These are phyloP conservation scores for Erythrophleum fordii DNA, from an alignment of 306 rosid species.

Conservation along the genomic window DNA sequence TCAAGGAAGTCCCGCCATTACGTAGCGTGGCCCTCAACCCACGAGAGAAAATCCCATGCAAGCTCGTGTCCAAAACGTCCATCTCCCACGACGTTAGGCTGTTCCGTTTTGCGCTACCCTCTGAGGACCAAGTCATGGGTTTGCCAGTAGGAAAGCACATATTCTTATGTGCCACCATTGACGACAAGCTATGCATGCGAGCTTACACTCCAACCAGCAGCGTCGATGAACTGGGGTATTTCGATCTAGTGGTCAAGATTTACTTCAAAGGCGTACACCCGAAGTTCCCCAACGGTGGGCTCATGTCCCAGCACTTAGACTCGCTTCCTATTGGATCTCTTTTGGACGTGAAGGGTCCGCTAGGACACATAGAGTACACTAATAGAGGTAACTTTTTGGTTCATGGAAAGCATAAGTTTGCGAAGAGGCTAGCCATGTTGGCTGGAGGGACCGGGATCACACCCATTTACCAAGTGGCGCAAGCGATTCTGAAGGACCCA, in stretches of 20 bases:
- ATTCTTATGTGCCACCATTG: constrained; percentile 62
- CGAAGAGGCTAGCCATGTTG: constrained; percentile 69
- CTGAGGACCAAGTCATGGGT: constrained; percentile 64
- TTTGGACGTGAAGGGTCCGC: constrained; percentile 80
- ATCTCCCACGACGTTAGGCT: constrained; percentile 73
- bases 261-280: constrained; percentile 78
- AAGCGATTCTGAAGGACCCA: constrained; percentile 70
- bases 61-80: constrained; percentile 55
- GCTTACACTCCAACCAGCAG: constrained; percentile 81
- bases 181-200: constrained; percentile 79
- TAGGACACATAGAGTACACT: constrained; percentile 80
- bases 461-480: constrained; percentile 78
- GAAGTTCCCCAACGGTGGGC: constrained; percentile 73
- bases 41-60: constrained; percentile 65
- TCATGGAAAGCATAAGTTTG: constrained; percentile 58
- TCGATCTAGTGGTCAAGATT: constrained; percentile 74
- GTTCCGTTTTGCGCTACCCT: constrained; percentile 68
- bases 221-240: constrained; percentile 64
- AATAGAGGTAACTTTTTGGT: constrained; percentile 69
- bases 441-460: constrained; percentile 96
- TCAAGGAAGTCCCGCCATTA: constrained; percentile 40
- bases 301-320: constrained; percentile 76
- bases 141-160: constrained; percentile 84
- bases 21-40: constrained; percentile 60
- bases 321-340: constrained; percentile 49